phyloP scores from a whole-genome alignment of 257 asterid genomes.

The Hygrophila difformis region DNA sequence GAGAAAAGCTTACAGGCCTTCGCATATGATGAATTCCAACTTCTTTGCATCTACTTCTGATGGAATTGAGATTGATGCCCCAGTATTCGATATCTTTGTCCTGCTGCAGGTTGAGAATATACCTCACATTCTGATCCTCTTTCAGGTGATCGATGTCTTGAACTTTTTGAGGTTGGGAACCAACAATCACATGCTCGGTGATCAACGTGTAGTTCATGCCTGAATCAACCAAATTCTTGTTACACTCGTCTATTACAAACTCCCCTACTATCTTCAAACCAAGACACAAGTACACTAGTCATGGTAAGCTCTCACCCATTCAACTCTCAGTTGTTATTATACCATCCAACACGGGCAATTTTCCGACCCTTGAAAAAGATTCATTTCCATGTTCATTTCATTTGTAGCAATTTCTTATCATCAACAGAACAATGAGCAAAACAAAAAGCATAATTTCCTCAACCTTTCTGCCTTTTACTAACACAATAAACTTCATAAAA shows the following conservation, averaged over 20 bases:
- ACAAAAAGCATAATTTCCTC: background rate
- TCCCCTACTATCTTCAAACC: background rate
- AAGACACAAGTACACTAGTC: background rate
- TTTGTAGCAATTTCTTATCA: background rate
- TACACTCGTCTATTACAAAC: slow-evolving; percentile 4
- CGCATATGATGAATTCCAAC: slow-evolving; percentile 76
- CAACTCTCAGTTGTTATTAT: no score
- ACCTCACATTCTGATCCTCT: slow-evolving; percentile 58
- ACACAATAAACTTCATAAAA: background rate
- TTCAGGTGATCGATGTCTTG: slow-evolving; percentile 80
- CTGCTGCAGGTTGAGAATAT: slow-evolving; percentile 87
- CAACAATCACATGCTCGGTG: slow-evolving; percentile 72
- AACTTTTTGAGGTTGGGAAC: slow-evolving; percentile 89
- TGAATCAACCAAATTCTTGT: slow-evolving; percentile 26
- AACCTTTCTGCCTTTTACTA: background rate
- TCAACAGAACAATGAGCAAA: background rate
- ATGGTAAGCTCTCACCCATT: no score
- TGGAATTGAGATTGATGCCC: slow-evolving; percentile 69
- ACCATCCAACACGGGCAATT: no score
- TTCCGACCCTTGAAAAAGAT: background rate
- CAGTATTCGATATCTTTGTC: slow-evolving; percentile 73
- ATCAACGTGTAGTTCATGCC: slow-evolving; percentile 92
- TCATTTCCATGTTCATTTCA: background rate
- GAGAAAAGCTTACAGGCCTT: slow-evolving; percentile 80
- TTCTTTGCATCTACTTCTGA: slow-evolving; percentile 48